Percentiles rank a stretch among this genome's conserved stretches.
phyloP scores from a whole-genome alignment of 192 early-diverging fungal species.

The Rhizophagus sp. region DNA sequence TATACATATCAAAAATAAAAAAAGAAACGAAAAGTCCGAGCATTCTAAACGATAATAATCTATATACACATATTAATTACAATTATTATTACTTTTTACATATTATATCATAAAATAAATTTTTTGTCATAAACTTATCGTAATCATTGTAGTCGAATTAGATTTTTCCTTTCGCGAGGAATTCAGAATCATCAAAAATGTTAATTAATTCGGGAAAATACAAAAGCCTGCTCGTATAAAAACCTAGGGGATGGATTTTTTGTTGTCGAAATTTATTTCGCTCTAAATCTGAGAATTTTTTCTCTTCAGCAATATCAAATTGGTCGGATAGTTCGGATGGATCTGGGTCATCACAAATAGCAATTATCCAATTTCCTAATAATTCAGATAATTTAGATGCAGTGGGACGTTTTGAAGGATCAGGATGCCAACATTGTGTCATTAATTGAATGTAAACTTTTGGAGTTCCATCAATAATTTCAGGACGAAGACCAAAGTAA shows the following conservation, averaged over 20 bases:
- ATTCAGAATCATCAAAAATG: no score
- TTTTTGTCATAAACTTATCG: no score
- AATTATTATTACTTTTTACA: no score
- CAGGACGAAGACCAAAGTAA: slow-evolving; percentile 36
- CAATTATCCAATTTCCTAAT: background rate
- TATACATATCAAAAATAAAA: no score
- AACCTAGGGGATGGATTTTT: background rate
- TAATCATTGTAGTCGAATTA: no score
- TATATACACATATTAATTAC: no score
- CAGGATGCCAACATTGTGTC: slow-evolving; percentile 40
- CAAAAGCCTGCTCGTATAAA: background rate
- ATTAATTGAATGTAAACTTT: slow-evolving; percentile 35
- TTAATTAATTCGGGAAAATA: no score
- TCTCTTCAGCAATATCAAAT: background rate
- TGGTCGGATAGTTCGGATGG: background rate
- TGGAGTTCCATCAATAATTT: slow-evolving; percentile 38
- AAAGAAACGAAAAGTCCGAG: no score
- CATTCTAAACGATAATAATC: no score
- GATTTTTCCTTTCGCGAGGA: no score
- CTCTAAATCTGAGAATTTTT: background rate
- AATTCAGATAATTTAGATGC: background rate
- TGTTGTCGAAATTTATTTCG: background rate
- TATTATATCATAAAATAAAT: no score
- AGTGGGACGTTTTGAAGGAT: slow-evolving; percentile 25
- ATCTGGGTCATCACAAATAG: background rate